These are phyloP conservation scores for Flaveria floridana DNA, from an alignment of 140 eudicot genomes.

Conservation along the genomic window DNA sequence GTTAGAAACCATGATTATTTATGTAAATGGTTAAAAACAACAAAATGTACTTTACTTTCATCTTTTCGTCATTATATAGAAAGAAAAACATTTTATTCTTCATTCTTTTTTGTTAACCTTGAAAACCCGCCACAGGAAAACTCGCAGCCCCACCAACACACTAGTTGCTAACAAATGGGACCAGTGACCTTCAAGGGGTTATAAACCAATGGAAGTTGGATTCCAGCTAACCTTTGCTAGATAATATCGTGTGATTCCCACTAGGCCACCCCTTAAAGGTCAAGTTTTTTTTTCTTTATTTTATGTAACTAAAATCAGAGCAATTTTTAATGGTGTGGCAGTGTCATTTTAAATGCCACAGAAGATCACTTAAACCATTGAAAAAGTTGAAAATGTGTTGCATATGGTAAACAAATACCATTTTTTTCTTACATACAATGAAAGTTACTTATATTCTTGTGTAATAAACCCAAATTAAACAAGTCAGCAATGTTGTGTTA, in stretches of 20 bases:
- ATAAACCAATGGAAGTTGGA: no score
- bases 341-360: not conserved
- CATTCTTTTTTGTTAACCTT: no score
- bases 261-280: no score
- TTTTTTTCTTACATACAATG: not conserved
- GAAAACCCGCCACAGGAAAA: no score
- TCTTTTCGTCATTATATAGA: not conserved
- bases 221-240: no score
- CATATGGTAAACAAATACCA: not conserved
- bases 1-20: not conserved
- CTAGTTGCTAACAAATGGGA: no score
- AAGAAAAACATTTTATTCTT: not conserved
- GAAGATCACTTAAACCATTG: not conserved
- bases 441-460: not conserved
- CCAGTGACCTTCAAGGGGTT: no score
- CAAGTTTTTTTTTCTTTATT: not conserved
- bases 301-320: not conserved
- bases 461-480: not conserved
- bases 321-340: not conserved
- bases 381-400: not conserved
- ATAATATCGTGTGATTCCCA: no score
- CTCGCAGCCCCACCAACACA: no score
- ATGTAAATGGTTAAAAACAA: not conserved
- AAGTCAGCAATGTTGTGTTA: not conserved
- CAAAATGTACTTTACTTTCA: conserved; percentile 8